Percentiles rank a stretch among this genome's conserved stretches.
phyloP scores from a whole-genome alignment of 2,329 filamentous ascomycete species.

The Botrytis pseudocinerea region DNA sequence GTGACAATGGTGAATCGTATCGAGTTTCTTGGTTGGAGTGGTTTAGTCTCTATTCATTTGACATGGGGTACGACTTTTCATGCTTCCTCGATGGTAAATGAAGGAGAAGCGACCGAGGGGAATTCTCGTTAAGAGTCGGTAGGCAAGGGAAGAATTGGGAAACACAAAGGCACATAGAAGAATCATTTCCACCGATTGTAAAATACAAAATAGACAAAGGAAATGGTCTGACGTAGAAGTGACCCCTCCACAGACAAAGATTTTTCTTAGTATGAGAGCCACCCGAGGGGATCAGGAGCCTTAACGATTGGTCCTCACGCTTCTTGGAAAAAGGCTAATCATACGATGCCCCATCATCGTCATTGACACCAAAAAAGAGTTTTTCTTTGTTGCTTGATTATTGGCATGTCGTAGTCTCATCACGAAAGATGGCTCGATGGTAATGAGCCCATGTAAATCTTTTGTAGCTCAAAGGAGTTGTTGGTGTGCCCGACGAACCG shows the following conservation, averaged over 20 bases:
- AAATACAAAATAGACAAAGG: neutral
- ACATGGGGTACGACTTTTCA: neutral
- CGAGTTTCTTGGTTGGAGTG: neutral
- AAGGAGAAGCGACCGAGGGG: constrained; percentile 11
- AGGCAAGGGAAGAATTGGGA: no score
- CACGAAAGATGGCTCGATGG: neutral
- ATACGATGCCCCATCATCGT: constrained; percentile 13
- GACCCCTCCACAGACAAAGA: constrained; percentile 2
- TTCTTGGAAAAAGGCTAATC: neutral
- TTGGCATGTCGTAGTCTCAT: neutral
- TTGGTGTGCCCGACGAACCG: constrained; percentile 7
- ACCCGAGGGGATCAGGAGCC: neutral
- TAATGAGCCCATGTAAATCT: neutral
- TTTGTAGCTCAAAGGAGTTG: constrained; percentile 8
- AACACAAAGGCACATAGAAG: neutral
- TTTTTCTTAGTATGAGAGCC: neutral
- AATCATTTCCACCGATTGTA: neutral
- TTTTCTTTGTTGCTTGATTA: constrained; percentile 6
- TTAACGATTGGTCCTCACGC: constrained; percentile 9
- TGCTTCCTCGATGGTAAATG: neutral
- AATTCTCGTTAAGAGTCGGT: neutral
- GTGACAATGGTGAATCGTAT: neutral
- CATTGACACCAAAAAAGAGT: neutral
- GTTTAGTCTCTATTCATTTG: neutral
- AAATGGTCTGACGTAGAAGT: constrained; percentile 2